Base-by-base conservation (phyloP, 768 basidiomycete species). In the Tricholomella constricta region DNA sequence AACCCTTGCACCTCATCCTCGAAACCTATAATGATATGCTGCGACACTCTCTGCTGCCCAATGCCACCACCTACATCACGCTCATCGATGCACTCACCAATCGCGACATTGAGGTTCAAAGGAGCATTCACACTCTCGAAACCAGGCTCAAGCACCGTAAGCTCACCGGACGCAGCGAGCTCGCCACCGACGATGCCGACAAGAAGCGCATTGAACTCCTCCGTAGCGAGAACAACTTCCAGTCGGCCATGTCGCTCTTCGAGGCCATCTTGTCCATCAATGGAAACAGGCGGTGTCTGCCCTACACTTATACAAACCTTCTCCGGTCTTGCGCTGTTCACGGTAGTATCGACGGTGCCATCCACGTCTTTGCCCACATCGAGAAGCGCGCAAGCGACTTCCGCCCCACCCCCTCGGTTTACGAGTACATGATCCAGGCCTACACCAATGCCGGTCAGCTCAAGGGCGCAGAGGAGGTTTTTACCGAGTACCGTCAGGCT, bases 21-120 rank as follows among this genome's bases (percentile, higher is more conserved):
- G 80, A 84, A 44, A 77, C 84, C 2, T 95, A 94, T 72, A 81
- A 90, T 57, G 75, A 82, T 43, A 83, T 95, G 78, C 70, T 93
- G 51, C 70, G 76, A 23, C 75, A 71, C 26, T 79, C 81, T 15
- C 65, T 94, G 4, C 62, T 79, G 0, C 92, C 94, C 8, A 86
- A 85, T 45, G 51, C 71, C 11, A 59, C 66, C 38, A 92, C 90
- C 0, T 93, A 91, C 66, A 63, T 74, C 25, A 65, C 69, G 31
- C 74, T 93, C 40, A 82, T 96, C 50, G 56, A 66, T 0, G 82
- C 82, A 0, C 78, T 94, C 51, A 80, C 82, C 4, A 69, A 77
- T 23, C 84, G 93, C 35, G 90, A 93, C 60, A 59, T 69, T 3
- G 91, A 94, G 61, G 77, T 91, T 2, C 69, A 76, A 32, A 64